phyloP scores from a whole-genome alignment of 2,329 filamentous ascomycete genomes.

The Arachnomyces sp. region DNA sequence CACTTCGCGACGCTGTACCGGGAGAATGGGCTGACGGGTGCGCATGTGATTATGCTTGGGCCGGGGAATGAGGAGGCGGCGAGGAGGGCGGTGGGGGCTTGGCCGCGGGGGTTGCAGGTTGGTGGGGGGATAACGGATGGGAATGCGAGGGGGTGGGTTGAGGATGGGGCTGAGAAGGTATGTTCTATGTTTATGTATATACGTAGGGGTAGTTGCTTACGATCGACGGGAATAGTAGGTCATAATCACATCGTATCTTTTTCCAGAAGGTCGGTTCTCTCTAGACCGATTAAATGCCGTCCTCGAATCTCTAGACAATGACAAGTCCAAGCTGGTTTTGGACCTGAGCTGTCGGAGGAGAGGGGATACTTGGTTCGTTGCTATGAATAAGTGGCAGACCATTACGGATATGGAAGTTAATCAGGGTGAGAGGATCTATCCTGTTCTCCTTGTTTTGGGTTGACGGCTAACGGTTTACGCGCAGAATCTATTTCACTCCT shows the following conservation, averaged over 20 bases:
- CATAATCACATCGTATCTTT: conserved; percentile 93
- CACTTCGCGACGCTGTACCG: conserved; percentile 79
- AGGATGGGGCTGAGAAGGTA: conserved; percentile 83
- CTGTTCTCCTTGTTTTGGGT: background rate
- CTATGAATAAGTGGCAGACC: conserved; percentile 98
- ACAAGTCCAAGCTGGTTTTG: conserved; percentile 78
- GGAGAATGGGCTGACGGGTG: conserved; percentile 64
- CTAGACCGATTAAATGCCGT: conserved; percentile 67
- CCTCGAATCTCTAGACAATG: conserved; percentile 62
- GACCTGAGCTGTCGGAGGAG: conserved; percentile 84
- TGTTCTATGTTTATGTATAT: conserved; percentile 19
- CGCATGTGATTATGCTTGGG: conserved; percentile 95
- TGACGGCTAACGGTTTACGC: conserved; percentile 4
- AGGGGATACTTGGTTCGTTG: conserved; percentile 81
- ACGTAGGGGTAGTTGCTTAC: conserved; percentile 4
- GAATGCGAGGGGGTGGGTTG: conserved; percentile 83
- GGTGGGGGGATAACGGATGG: conserved; percentile 85
- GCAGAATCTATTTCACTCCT: conserved; percentile 71
- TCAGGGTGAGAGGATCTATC: conserved; percentile 51
- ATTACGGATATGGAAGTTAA: conserved; percentile 94
- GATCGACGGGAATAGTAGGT: conserved; percentile 53
- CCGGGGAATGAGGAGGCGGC: conserved; percentile 78
- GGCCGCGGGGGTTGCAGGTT: conserved; percentile 76
- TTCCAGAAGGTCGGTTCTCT: conserved; percentile 76
- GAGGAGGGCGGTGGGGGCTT: conserved; percentile 65